Conservation (phyloP, 2,329 filamentous ascomycete species). For the Epichloe elymi region DNA sequence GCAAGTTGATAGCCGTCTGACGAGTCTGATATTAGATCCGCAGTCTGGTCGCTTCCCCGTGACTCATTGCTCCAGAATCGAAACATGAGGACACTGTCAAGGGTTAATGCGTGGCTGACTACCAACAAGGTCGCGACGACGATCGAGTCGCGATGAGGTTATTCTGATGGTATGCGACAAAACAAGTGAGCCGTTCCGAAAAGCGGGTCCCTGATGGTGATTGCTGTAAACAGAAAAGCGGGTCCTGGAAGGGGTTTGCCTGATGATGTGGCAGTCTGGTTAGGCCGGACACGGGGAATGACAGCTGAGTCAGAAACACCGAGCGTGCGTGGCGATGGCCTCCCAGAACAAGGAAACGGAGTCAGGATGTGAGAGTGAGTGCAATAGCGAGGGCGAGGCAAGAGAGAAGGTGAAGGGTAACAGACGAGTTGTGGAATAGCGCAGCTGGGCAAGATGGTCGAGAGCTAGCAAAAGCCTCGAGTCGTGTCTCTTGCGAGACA, state of each 20-base stretch:
- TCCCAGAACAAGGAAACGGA: neutral
- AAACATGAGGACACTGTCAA: conserved; percentile 40
- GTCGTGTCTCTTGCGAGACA: conserved; percentile 12
- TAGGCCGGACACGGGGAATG: conserved; percentile 11
- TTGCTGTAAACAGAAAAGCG: conserved; percentile 22
- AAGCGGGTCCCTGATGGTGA: conserved; percentile 4
- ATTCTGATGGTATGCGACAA: conserved; percentile 7
- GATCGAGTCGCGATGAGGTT: conserved; percentile 8
- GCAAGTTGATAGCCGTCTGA: conserved; percentile 19
- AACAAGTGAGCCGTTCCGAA: neutral
- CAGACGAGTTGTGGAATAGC: conserved; percentile 5
- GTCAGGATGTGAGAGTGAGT: neutral
- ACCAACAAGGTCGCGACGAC: neutral
- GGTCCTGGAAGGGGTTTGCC: conserved; percentile 12
- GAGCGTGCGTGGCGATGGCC: conserved; percentile 2
- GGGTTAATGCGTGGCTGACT: conserved; percentile 10
- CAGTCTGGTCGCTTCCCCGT: conserved; percentile 40
- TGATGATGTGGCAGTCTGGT: conserved; percentile 8
- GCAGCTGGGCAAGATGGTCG: conserved; percentile 16
- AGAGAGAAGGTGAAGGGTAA: conserved; percentile 5
- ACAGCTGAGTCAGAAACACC: conserved; percentile 3
- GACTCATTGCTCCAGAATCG: conserved; percentile 47
- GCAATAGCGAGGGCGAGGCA: conserved; percentile 3
- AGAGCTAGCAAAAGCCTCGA: conserved; percentile 38
- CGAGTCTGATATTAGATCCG: conserved; percentile 15